Conservation (phyloP, 495 filamentous ascomycete genomes). For the Talaromyces wortmannii region DNA sequence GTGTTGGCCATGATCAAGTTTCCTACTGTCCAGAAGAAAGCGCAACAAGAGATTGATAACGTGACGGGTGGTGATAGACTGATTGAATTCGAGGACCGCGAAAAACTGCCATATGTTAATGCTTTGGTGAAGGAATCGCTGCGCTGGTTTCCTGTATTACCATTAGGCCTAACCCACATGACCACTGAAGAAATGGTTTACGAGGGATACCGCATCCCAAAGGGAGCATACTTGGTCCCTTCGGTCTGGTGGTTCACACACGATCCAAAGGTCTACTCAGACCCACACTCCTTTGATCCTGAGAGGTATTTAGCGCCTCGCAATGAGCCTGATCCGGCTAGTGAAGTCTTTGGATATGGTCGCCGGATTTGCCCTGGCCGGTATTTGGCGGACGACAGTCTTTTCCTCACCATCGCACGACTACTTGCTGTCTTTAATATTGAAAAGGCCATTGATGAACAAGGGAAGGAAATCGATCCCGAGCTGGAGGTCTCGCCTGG, state of each 20-base stretch:
- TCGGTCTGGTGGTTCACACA: conserved; percentile 36
- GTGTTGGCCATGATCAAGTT: conserved; percentile 34
- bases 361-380: conserved; percentile 54
- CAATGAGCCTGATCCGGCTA: conserved; percentile 18
- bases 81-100: conserved; percentile 23
- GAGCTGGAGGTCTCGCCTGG: conserved; percentile 7
- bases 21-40: conserved; percentile 38
- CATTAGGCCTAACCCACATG: conserved; percentile 48
- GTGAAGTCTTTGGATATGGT: conserved; percentile 49
- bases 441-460: conserved; percentile 6
- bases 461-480: conserved; percentile 6
- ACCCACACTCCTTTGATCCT: conserved; percentile 25
- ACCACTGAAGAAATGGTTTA: conserved; percentile 42
- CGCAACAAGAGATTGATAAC: conserved; percentile 48
- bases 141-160: conserved; percentile 37
- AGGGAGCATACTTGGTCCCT: conserved; percentile 29
- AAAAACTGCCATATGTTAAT: conserved; percentile 33
- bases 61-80: conserved; percentile 31
- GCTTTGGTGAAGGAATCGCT: conserved; percentile 37
- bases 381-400: conserved; percentile 47
- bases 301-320: conserved; percentile 24
- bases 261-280: conserved; percentile 17
- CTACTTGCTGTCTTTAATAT: conserved; percentile 50
- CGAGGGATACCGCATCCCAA: conserved; percentile 35
- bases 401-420: conserved; percentile 43